Evolutionary conservation across 345 rosid genomes (phyloP), one percentile per base, ranked within the genome.

Genomic region (Turritis glabra): DNA sequence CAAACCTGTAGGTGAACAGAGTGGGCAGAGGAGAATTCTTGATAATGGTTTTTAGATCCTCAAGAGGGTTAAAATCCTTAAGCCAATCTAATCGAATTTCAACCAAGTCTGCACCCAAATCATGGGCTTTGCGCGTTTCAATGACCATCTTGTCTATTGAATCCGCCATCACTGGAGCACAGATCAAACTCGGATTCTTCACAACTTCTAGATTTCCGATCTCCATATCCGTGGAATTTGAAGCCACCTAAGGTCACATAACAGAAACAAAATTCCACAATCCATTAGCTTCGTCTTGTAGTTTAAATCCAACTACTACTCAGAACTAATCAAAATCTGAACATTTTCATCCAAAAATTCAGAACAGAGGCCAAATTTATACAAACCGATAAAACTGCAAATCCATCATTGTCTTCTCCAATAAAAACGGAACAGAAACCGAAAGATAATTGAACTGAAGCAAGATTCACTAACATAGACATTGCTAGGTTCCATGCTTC

Each of bases 1-100:
- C 61, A 23, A 69, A 94, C 98, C 98, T 88, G 88, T 89, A 88
- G 38, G 98, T 94, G 88, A 90, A 88, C 6, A 94, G 78, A 64
- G 93, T 85, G 43, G 98, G 97, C 66, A 91, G 80, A 52, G 89
- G 86, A 70, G 86, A 90, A 22, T 77, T 61, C 8, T 61, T 43
- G n/a, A 94, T 86, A 63, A 94, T 80, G 69, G 79, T 64, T 26
- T 78, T 71, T 19, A 94, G 71, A 74, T 86, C 88, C 2, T 70
- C 73, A 15, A 11, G 40, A 44, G 95, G 89, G 72, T 60, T 69
- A 67, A 89, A 85, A 17, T 29, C 71, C 50, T 81, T 87, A 7
- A 91, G 83, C 70, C 84, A 43, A 77, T 91, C 96, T 82, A 94
- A 80, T 71, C 98, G 82, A 69, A 94, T 84, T 77, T 91, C 97